Base-by-base conservation (phyloP, 345 rosid species). In the Aethionema arabicum region DNA sequence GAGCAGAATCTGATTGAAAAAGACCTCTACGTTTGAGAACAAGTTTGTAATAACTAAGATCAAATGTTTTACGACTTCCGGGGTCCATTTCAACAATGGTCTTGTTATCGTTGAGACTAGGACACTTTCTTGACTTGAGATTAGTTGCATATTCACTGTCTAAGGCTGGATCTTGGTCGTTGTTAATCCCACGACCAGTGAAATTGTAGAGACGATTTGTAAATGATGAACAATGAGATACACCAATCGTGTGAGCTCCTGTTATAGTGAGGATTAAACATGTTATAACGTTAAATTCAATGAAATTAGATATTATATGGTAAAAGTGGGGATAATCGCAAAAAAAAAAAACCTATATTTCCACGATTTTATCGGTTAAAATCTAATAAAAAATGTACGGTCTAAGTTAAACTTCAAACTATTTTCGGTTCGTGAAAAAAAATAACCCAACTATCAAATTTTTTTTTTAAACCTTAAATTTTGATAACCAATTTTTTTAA, bases 1-100 rank as follows among this genome's bases (percentile, higher is more conserved):
- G 72, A 46, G 92, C 92, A 11, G 90, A 56, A 48, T 91, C 95
- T 2, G 96, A 91, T 5, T 79, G 79, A 64, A 88, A 88, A 5
- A 86, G 80, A 8, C 98, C 96, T 46, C 92, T 74, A 63, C 92
- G 80, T 59, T 86, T 86, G 4, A 79, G 75, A n/a, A 91, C 54
- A 0, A 61, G 76, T 3, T 59, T 62, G 74, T 83, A 91, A 72
- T 85, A 85, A 66, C 83, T 72, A 2, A 86, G 83, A 73, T 91
- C 96, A 42, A 91, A 91, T 8, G 92, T 82, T 62, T 61, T 85
- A 4, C 77, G 75, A 46, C 96, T 88, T 7, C 96, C 96, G 0
- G 98, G 95, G 59, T 91, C 87, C 89, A 91, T 86, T 58, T 86
- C 95, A 0, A 84, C 81, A 7, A 69, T 78, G n/a, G 92, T 91